Conservation (phyloP, 192 early-diverging fungal genomes). For the Coemansia furcata region DNA sequence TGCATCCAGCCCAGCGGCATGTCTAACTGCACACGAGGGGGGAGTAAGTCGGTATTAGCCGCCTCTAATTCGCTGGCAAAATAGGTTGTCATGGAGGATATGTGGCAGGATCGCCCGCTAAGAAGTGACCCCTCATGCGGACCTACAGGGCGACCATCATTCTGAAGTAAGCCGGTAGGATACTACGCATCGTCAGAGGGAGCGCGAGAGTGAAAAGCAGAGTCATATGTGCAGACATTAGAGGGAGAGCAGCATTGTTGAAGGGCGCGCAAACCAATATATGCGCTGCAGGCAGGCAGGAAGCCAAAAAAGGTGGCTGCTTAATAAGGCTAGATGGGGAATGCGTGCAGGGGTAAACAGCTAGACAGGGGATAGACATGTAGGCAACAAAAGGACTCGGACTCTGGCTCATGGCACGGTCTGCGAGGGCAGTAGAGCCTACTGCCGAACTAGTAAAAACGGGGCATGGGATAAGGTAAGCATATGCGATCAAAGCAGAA, state of each 20-base stretch:
- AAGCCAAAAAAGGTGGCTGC: conserved; percentile 4
- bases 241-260: neutral
- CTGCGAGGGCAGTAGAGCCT: conserved; percentile 1
- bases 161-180: neutral
- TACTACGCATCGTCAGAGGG: neutral
- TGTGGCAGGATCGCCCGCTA: neutral
- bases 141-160: neutral
- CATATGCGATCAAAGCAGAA: conserved; percentile 5
- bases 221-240: conserved; percentile 6
- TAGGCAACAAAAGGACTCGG: neutral
- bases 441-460: neutral
- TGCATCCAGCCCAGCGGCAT: conserved; percentile 6
- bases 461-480: neutral
- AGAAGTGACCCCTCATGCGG: neutral
- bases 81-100: neutral
- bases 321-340: conserved; percentile 10
- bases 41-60: neutral
- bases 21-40: conserved; percentile 3
- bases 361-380: neutral
- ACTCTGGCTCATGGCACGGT: neutral
- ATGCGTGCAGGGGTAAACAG: neutral
- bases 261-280: conserved; percentile 3
- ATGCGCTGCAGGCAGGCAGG: conserved; percentile 1
- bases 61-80: conserved; percentile 7
- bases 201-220: neutral